Percentiles rank a stretch among this genome's conserved stretches.
Evolutionary conservation across 2,329 filamentous ascomycete genomes (phyloP).

Genomic region (Curvularia eragrostidis): DNA sequence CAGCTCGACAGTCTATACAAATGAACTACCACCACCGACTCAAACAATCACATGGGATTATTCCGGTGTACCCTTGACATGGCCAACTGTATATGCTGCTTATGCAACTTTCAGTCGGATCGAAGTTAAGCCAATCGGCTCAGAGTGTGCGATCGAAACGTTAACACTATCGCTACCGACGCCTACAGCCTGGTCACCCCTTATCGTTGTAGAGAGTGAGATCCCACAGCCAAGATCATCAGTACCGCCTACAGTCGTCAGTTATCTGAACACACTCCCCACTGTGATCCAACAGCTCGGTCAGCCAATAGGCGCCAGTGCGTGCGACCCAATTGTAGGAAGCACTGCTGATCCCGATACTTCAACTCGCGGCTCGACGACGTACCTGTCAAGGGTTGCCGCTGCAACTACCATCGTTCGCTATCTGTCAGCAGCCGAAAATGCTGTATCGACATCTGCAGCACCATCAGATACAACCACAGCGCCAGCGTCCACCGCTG

Average conservation of each 20-base stretch:
- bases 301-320: conserved; percentile 30
- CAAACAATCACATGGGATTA: conserved; percentile 39
- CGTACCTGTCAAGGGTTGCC: conserved; percentile 12
- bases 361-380: conserved; percentile 14
- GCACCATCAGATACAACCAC: conserved; percentile 16
- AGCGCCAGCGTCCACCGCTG: background rate
- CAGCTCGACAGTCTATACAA: conserved; percentile 24
- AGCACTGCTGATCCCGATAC: conserved; percentile 5
- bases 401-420: conserved; percentile 6
- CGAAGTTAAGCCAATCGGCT: conserved; percentile 28
- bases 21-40: conserved; percentile 18
- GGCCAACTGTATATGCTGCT: conserved; percentile 41
- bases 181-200: conserved; percentile 35
- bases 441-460: background rate
- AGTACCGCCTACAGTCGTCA: conserved; percentile 39
- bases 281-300: conserved; percentile 43
- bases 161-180: conserved; percentile 30
- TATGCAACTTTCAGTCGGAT: conserved; percentile 42
- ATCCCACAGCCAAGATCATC: conserved; percentile 30
- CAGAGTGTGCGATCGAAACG: conserved; percentile 29
- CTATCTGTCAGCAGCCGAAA: background rate
- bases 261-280: conserved; percentile 39
- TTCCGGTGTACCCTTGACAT: conserved; percentile 36
- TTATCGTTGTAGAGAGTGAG: conserved; percentile 29
- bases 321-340: conserved; percentile 44